A percentile compares a stretch with the other conserved stretches of the same genome.
Evolutionary conservation across 768 basidiomycete genomes (phyloP).

Genomic region (Amanita exitialis): DNA sequence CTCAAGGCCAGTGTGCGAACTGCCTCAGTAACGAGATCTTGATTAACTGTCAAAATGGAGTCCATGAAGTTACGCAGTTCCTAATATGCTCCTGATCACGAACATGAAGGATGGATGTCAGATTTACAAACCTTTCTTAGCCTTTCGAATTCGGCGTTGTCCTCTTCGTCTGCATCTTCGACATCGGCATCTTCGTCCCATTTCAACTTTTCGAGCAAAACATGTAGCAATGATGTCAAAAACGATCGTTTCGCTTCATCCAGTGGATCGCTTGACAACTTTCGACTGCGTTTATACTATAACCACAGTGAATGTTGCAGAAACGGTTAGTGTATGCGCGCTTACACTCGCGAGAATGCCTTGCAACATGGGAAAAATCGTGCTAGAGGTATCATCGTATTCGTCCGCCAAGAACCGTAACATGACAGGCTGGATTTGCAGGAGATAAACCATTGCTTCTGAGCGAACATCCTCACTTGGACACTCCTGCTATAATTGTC

Average conservation of each 20-base stretch:
- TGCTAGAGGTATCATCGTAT: slow-evolving; percentile 81
- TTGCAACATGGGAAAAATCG: slow-evolving; percentile 75
- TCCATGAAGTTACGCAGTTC: slow-evolving; percentile 84
- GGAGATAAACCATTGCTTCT: slow-evolving; percentile 56
- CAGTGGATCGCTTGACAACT: slow-evolving; percentile 49
- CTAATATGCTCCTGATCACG: slow-evolving; percentile 28
- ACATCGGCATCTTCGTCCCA: slow-evolving; percentile 79
- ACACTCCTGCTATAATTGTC: slow-evolving; percentile 36
- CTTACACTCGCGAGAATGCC: slow-evolving; percentile 66
- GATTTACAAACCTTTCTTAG: slow-evolving; percentile 64
- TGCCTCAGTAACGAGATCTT: slow-evolving; percentile 71
- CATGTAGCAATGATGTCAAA: slow-evolving; percentile 65
- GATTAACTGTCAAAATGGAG: slow-evolving; percentile 77
- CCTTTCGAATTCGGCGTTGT: slow-evolving; percentile 69
- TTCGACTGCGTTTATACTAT: slow-evolving; percentile 74
- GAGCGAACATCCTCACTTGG: slow-evolving; percentile 46
- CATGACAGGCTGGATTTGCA: slow-evolving; percentile 68
- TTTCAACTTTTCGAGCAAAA: slow-evolving; percentile 80
- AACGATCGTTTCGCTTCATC: slow-evolving; percentile 67
- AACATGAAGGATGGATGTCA: background rate
- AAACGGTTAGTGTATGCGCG: slow-evolving; percentile 8
- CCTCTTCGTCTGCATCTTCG: slow-evolving; percentile 84
- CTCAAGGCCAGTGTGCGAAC: slow-evolving; percentile 64
- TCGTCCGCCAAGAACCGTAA: slow-evolving; percentile 85
- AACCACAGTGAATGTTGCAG: slow-evolving; percentile 2